Percentiles rank a stretch among this genome's conserved stretches.
phyloP scores from a whole-genome alignment of 208 protist species.

The Blastocrithidia nonstop region DNA sequence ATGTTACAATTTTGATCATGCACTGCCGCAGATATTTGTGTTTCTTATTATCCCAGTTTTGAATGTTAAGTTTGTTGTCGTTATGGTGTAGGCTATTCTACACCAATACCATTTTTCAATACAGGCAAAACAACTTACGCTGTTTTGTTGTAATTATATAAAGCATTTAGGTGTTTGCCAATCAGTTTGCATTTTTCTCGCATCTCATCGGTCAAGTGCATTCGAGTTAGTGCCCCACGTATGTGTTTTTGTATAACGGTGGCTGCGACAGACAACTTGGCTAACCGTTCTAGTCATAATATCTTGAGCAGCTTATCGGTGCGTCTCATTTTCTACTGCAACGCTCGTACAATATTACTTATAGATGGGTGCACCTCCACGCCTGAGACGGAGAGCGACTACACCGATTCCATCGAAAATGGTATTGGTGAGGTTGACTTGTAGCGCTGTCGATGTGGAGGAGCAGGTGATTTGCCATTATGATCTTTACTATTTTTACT shows the following conservation, averaged over 20 bases:
- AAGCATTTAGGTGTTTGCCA: constrained; percentile 16
- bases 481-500: too few relatives aligned
- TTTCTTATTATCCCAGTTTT: background rate
- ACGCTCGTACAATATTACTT: constrained; percentile 24
- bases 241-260: constrained; percentile 43
- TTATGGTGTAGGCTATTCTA: background rate
- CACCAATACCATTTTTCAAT: background rate
- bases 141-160: background rate
- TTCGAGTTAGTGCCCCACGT: constrained; percentile 23
- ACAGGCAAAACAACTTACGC: background rate
- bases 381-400: too few relatives aligned
- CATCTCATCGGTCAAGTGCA: constrained; percentile 19
- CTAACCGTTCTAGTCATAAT: constrained; percentile 49
- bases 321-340: constrained; percentile 59
- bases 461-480: too few relatives aligned
- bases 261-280: constrained; percentile 27
- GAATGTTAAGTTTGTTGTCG: background rate
- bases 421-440: too few relatives aligned
- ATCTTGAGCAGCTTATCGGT: constrained; percentile 44
- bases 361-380: constrained; percentile 3
- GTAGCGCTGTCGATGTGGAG: too few relatives aligned
- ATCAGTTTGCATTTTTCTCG: constrained; percentile 17
- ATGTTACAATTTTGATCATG: constrained; percentile 7
- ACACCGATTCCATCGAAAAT: too few relatives aligned
- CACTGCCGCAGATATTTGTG: background rate